Conservation (phyloP, 768 basidiomycete genomes). For the Hericium erinaceus region DNA sequence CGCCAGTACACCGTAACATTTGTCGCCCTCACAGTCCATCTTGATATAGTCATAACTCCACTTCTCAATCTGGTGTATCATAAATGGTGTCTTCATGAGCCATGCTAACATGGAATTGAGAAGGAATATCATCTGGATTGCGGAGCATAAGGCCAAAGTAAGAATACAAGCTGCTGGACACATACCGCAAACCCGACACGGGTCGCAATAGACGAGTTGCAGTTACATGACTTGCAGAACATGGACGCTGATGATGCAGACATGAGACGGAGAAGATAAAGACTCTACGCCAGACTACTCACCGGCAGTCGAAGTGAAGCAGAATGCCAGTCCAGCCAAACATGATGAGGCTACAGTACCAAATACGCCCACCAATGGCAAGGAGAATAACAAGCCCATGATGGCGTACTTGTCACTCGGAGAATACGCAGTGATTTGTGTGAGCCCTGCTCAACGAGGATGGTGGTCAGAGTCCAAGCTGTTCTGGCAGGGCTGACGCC, state of each 20-base stretch:
- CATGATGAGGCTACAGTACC: slow-evolving; percentile 75
- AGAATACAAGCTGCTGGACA: slow-evolving; percentile 2
- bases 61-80: slow-evolving; percentile 80
- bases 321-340: slow-evolving; percentile 75
- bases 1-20: slow-evolving; percentile 94
- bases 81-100: slow-evolving; percentile 88
- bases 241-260: slow-evolving; percentile 61
- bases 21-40: slow-evolving; percentile 90
- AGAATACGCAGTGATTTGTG: neutral
- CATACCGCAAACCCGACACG: slow-evolving; percentile 89
- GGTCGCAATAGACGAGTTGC: slow-evolving; percentile 96
- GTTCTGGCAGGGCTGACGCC: neutral
- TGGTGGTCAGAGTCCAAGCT: neutral
- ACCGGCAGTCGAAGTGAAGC: slow-evolving; percentile 82
- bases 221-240: slow-evolving; percentile 98
- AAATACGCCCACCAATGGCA: slow-evolving; percentile 61
- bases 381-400: slow-evolving; percentile 70
- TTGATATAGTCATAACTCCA: slow-evolving; percentile 96
- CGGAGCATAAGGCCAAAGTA: neutral
- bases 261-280: neutral
- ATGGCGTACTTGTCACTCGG: neutral
- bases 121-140: slow-evolving; percentile 78
- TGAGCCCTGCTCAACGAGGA: neutral
- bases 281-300: slow-evolving; percentile 13
- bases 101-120: slow-evolving; percentile 95